Base-by-base conservation (phyloP, 2,329 filamentous ascomycete species). In the Paecilomyces fulvus region DNA sequence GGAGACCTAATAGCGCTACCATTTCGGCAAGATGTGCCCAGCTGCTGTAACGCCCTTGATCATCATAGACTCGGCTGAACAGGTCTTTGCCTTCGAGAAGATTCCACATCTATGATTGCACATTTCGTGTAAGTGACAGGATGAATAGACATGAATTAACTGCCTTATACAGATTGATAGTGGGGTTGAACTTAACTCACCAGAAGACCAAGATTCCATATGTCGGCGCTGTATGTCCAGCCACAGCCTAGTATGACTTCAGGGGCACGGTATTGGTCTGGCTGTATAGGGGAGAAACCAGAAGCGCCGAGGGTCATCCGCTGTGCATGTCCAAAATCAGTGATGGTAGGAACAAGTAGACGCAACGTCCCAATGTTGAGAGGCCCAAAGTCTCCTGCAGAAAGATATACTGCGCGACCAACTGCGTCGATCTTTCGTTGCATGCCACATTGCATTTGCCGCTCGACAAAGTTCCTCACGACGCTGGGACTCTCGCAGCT, bases 11-110 rank as follows among this genome's bases (percentile, higher is more conserved):
- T 10, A 75, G 58, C 3, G 67, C 67, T 28, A 74, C 72, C 67
- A 76, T 75, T 56, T 74, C 65, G 9, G 72, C 73, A 9, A 76
- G 60, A 59, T 75, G 73, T 46, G 61, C 51, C 53, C 65, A 69
- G 5, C 67, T 60, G 23, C 65, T 57, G 31, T 75, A 74, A 20
- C 57, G 61, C 30, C 67, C 65, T 0, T 69, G 30, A 48, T 55
- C 21, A 54, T 69, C 66, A 53, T 67, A 55, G 2, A 69, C 65
- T n/a, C 68, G 63, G 7, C 61, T 60, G 52, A 73, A 74, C 7
- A 75, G 53, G 14, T 68, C 67, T 30, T 59, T 65, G 49, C 58
- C 55, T 49, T 65, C 67, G 43, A 70, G 55, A 0, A 74, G 60
- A 62, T 74, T 64, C 70, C 69, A 74, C 30, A 64, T 55, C 48